Conservation (phyloP, 768 basidiomycete species). For the Hygrocybe coccinea region DNA sequence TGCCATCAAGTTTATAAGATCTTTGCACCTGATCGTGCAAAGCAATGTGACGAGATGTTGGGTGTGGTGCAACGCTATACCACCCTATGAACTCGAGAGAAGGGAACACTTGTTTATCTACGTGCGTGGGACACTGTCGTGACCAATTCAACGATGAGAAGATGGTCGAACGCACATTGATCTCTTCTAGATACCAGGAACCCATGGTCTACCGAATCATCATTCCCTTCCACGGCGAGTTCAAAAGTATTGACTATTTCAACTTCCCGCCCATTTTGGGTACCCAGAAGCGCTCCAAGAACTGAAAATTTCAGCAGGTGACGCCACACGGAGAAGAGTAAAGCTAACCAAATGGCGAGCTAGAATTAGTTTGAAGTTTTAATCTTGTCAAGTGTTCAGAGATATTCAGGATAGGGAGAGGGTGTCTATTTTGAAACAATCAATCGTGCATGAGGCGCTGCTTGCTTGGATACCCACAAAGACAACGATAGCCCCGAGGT, state of each 20-base stretch:
- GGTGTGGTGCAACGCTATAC: constrained; percentile 84
- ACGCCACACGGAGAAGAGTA: constrained; percentile 4
- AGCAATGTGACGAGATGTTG: constrained; percentile 68
- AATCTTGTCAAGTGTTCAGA: constrained; percentile 91
- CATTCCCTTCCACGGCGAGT: constrained; percentile 59
- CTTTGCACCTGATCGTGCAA: constrained; percentile 76
- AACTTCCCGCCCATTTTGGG: constrained; percentile 89
- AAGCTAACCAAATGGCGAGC: constrained; percentile 59
- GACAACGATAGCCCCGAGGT: constrained; percentile 71
- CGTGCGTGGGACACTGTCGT: constrained; percentile 7
- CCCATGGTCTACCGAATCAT: constrained; percentile 66
- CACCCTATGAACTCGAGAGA: constrained; percentile 96
- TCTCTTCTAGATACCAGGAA: constrained; percentile 81
- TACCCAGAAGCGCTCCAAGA: constrained; percentile 88
- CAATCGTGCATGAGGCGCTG: constrained; percentile 1
- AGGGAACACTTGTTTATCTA: constrained; percentile 98
- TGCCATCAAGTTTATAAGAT: neutral
- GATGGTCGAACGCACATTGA: constrained; percentile 55
- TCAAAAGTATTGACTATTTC: constrained; percentile 98
- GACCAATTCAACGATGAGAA: neutral
- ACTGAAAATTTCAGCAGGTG: constrained; percentile 44
- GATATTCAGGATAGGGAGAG: constrained; percentile 92
- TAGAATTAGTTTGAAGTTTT: constrained; percentile 63
- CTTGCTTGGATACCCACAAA: constrained; percentile 45
- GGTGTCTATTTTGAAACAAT: constrained; percentile 63